Evolutionary conservation across 345 rosid species (phyloP).

Genomic region (Lepidium didymum): DNA sequence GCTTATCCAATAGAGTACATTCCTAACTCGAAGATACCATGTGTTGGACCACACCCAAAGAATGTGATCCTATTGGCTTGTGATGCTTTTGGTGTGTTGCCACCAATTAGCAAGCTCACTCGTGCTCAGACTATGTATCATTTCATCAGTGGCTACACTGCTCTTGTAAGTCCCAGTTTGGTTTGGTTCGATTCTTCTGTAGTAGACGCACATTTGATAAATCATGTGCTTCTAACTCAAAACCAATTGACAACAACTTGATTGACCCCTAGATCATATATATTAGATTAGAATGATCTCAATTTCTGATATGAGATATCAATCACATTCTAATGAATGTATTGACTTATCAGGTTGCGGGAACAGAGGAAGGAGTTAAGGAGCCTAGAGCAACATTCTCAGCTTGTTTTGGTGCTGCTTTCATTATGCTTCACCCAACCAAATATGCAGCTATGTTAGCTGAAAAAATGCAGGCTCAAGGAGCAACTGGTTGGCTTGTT

Average conservation of each 20-base stretch:
- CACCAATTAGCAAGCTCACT: slow-evolving; percentile 87
- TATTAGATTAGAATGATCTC: too few relatives aligned
- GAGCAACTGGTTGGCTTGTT: slow-evolving; percentile 97
- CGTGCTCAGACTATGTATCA: slow-evolving; percentile 97
- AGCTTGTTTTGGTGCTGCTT: slow-evolving; percentile 98
- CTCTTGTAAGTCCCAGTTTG: slow-evolving; percentile 46
- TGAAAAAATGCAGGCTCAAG: slow-evolving; percentile 92
- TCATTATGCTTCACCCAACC: slow-evolving; percentile 95
- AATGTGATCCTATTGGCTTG: slow-evolving; percentile 93
- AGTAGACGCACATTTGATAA: too few relatives aligned
- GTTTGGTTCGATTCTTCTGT: background rate
- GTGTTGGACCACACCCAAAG: slow-evolving; percentile 89
- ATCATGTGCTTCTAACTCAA: too few relatives aligned
- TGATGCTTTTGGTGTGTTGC: slow-evolving; percentile 95
- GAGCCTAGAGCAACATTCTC: slow-evolving; percentile 96
- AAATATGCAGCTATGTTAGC: slow-evolving; percentile 96
- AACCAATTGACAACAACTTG: too few relatives aligned
- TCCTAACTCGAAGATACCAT: slow-evolving; percentile 87
- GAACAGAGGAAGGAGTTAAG: slow-evolving; percentile 93
- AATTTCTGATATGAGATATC: too few relatives aligned
- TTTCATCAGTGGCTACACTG: slow-evolving; percentile 98
- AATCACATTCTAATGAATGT: background rate
- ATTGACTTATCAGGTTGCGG: slow-evolving; percentile 54
- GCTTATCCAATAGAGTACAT: slow-evolving; percentile 90
- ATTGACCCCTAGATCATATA: too few relatives aligned